These are phyloP conservation scores for Irineochytrium annulatum DNA, from an alignment of 192 early-diverging fungal genomes.

Conservation along the genomic window DNA sequence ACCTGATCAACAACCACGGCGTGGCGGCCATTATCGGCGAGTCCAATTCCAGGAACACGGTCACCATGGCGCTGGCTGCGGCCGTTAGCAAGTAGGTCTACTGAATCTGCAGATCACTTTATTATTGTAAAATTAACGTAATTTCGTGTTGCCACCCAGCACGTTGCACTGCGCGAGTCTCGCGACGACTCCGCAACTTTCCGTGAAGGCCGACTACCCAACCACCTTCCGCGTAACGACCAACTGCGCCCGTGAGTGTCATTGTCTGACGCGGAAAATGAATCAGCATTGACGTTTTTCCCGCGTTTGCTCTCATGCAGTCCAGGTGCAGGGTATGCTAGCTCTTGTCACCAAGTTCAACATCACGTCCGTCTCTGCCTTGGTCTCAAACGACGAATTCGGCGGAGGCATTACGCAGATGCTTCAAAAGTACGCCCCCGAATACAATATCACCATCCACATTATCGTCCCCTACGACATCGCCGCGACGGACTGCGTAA, in stretches of 20 bases:
- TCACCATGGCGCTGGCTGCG: not conserved
- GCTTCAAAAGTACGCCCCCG: not conserved
- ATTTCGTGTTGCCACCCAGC: not conserved
- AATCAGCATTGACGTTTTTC: too few species aligned
- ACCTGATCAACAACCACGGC: not conserved
- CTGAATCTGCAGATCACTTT: not conserved
- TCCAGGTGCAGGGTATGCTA: not conserved
- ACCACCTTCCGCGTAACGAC: not conserved
- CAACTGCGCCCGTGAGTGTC: not conserved
- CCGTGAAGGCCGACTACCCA: slow-evolving; percentile 1
- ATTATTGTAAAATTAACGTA: not conserved
- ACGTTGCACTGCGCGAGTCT: not conserved
- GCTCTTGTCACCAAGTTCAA: not conserved
- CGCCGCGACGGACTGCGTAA: not conserved
- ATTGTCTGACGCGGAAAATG: not conserved
- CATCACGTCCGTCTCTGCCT: not conserved
- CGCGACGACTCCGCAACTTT: not conserved
- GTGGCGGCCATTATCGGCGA: slow-evolving; percentile 4
- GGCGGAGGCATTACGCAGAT: not conserved
- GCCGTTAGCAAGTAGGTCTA: slow-evolving; percentile 2
- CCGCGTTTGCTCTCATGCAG: too few species aligned
- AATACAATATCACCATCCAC: not conserved
- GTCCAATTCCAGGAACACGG: not conserved
- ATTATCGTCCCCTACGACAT: not conserved
- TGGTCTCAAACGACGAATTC: slow-evolving; percentile 1